Percentiles rank a stretch among this genome's conserved stretches.
Conservation (phyloP, 2,329 filamentous ascomycete species). For the Pseudogymnoascus sp. region DNA sequence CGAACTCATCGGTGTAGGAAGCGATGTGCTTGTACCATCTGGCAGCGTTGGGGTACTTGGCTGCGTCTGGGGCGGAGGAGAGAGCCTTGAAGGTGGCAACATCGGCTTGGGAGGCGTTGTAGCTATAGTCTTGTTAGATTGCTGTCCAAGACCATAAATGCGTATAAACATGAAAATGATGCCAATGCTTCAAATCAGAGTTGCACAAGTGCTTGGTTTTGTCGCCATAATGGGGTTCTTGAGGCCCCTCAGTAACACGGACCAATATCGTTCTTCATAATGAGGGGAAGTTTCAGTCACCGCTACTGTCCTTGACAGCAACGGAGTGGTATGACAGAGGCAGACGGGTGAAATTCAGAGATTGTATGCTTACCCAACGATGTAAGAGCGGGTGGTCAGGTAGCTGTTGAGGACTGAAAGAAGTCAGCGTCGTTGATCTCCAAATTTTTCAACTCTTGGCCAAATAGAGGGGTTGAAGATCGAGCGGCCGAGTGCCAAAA, state of each 20-base stretch:
- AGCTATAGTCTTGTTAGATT: conserved; percentile 30
- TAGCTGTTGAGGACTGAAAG: conserved; percentile 61
- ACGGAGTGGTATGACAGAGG: conserved; percentile 20
- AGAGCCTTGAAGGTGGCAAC: conserved; percentile 91
- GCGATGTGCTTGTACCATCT: conserved; percentile 99
- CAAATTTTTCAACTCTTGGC: conserved; percentile 9
- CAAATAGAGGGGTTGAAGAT: conserved; percentile 12
- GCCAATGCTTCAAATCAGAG: conserved; percentile 50
- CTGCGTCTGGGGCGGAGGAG: conserved; percentile 63
- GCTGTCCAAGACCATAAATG: conserved; percentile 16
- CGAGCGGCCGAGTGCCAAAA: conserved; percentile 8
- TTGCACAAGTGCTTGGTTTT: conserved; percentile 66
- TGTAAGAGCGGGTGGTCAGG: conserved; percentile 70
- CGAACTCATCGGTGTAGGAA: conserved; percentile 87
- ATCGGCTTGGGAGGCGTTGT: conserved; percentile 80
- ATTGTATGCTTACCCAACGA: conserved; percentile 62
- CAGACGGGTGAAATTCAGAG: conserved; percentile 16
- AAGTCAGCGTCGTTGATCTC: conserved; percentile 24
- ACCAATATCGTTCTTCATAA: conserved; percentile 84
- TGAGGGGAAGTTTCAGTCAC: conserved; percentile 18
- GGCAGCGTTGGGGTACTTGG: conserved; percentile 87
- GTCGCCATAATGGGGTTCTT: conserved; percentile 84
- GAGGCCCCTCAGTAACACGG: conserved; percentile 93
- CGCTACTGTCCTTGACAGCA: background rate
- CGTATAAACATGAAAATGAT: conserved; percentile 19